Evolutionary conservation across 2,329 filamentous ascomycete genomes (phyloP).

Genomic region (Neospermospora avenae): DNA sequence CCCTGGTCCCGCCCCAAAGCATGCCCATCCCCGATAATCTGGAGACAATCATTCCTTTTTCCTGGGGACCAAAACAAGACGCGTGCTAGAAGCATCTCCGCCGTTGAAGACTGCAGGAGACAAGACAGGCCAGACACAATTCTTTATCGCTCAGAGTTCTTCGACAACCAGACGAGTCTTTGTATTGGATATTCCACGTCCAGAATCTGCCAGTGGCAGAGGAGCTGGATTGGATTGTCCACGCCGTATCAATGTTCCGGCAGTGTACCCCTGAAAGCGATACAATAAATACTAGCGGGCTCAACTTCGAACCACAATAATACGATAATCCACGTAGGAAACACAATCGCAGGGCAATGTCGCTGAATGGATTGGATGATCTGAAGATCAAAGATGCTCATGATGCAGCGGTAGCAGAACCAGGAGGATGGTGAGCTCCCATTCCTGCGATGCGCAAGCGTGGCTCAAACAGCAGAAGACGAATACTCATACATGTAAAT

Average conservation of each 20-base stretch:
- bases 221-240: conserved; percentile 23
- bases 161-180: neutral
- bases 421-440: conserved; percentile 79
- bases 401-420: conserved; percentile 73
- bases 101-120: neutral
- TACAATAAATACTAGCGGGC: conserved; percentile 11
- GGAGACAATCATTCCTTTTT: conserved; percentile 1
- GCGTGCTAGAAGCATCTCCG: neutral
- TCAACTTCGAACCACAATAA: conserved; percentile 11
- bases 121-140: neutral
- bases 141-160: neutral
- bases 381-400: conserved; percentile 79
- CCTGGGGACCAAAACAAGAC: conserved; percentile 10
- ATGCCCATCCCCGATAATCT: conserved; percentile 2
- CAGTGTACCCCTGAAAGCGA: conserved; percentile 31
- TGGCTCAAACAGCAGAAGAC: neutral
- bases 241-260: conserved; percentile 30
- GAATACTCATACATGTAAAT: conserved; percentile 17
- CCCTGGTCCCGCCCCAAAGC: neutral
- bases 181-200: conserved; percentile 14
- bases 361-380: conserved; percentile 90
- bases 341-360: conserved; percentile 57
- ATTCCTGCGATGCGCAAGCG: conserved; percentile 4
- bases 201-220: conserved; percentile 25
- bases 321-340: conserved; percentile 3